These are phyloP conservation scores for Yamadazyma akitaensis DNA, from an alignment of 805 yeast genomes.

Conservation along the genomic window DNA sequence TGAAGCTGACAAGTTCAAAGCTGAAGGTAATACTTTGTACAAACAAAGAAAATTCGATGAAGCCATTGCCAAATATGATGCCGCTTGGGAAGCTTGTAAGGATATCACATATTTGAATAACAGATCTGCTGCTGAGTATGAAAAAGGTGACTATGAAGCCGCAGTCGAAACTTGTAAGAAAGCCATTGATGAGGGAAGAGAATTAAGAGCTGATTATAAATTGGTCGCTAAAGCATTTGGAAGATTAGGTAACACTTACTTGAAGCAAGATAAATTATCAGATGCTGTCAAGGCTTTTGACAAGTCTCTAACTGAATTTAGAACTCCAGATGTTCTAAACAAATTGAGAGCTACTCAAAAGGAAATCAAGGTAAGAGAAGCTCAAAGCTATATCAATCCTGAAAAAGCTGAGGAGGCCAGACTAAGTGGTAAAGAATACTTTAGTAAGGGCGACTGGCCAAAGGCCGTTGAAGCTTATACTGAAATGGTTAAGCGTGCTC, in stretches of 20 bases:
- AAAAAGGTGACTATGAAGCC: conserved; percentile 85
- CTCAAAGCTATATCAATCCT: conserved; percentile 77
- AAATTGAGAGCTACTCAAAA: conserved; percentile 88
- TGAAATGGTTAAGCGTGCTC: conserved; percentile 96
- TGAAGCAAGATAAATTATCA: conserved; percentile 68
- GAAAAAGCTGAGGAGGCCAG: conserved; percentile 95
- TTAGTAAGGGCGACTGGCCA: conserved; percentile 95
- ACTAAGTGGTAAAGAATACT: conserved; percentile 82
- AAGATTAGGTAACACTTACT: conserved; percentile 79
- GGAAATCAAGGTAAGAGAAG: conserved; percentile 74
- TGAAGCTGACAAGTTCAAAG: conserved; percentile 68
- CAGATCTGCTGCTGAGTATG: conserved; percentile 96
- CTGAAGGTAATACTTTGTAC: conserved; percentile 82
- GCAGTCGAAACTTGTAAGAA: conserved; percentile 76
- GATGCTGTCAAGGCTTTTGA: conserved; percentile 78
- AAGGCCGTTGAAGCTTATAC: conserved; percentile 90
- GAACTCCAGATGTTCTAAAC: conserved; percentile 88
- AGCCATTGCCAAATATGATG: conserved; percentile 81
- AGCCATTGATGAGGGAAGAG: conserved; percentile 90
- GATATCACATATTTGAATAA: conserved; percentile 94
- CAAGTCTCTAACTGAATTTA: conserved; percentile 92
- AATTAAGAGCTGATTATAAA: conserved; percentile 86
- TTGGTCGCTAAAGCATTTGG: conserved; percentile 89
- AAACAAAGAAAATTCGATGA: conserved; percentile 86
- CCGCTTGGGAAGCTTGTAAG: conserved; percentile 76